Conservation (phyloP, 257 asterid genomes). For the Echites panduratus region DNA sequence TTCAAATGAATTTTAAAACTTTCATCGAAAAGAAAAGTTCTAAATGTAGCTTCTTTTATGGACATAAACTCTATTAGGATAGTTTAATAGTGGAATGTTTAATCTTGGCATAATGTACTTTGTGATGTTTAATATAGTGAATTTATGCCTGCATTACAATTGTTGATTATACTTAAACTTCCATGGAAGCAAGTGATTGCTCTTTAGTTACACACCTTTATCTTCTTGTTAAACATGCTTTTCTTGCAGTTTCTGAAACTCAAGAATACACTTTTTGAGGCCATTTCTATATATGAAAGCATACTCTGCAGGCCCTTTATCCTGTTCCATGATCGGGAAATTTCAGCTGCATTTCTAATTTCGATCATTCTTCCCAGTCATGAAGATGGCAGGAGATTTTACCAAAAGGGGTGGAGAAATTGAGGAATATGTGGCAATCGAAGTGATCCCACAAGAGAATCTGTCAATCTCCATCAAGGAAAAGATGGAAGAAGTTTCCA, state of each 20-base stretch:
- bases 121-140: not conserved
- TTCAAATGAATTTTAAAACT: too few relatives aligned
- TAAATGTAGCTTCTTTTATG: not conserved
- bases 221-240: not conserved
- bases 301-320: not conserved
- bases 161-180: not conserved
- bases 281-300: not conserved
- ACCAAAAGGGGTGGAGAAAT: constrained; percentile 1
- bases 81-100: too few relatives aligned
- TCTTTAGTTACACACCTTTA: not conserved
- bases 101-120: not conserved
- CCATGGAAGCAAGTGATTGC: not conserved
- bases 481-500: constrained; percentile 33
- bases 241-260: constrained; percentile 2
- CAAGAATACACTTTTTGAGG: not conserved
- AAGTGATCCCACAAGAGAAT: constrained; percentile 22
- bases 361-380: not conserved
- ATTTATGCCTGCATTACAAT: not conserved
- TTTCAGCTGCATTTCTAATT: too few relatives aligned
- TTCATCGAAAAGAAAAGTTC: too few relatives aligned
- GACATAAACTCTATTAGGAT: not conserved
- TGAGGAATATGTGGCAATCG: constrained; percentile 26
- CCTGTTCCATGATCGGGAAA: too few relatives aligned
- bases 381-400: too few relatives aligned
- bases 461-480: constrained; percentile 38